phyloP scores from a whole-genome alignment of 208 protist species.

The Leishmania major region DNA sequence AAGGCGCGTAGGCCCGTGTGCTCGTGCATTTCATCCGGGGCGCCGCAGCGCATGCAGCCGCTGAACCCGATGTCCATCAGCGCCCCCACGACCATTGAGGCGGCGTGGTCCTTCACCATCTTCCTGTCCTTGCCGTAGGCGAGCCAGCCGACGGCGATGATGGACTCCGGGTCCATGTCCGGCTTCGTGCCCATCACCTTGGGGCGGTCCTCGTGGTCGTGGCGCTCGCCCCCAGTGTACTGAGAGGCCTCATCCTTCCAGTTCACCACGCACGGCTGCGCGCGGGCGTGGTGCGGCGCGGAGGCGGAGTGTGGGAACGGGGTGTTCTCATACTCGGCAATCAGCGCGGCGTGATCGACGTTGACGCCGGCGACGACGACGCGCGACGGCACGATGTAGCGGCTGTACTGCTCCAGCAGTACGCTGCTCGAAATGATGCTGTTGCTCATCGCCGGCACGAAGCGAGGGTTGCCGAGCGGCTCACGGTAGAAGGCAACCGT shows the following conservation, averaged over 20 bases:
- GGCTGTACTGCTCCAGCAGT: constrained; percentile 80
- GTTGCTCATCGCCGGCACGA: constrained; percentile 79
- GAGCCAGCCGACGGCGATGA: constrained; percentile 85
- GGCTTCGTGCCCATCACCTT: constrained; percentile 89
- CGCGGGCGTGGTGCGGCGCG: constrained; percentile 68
- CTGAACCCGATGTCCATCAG: constrained; percentile 72
- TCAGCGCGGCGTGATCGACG: constrained; percentile 81
- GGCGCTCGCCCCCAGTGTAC: constrained; percentile 79
- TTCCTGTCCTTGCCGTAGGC: constrained; percentile 59
- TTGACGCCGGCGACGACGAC: constrained; percentile 90
- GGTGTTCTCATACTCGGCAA: constrained; percentile 89
- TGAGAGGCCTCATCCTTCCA: constrained; percentile 56
- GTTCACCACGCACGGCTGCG: constrained; percentile 27
- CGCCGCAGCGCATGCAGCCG: constrained; percentile 52
- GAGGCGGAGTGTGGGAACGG: constrained; percentile 68
- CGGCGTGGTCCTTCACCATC: constrained; percentile 69
- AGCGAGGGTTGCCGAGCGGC: constrained; percentile 85
- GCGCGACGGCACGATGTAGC: constrained; percentile 71
- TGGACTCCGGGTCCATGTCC: constrained; percentile 83
- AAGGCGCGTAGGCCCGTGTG: constrained; percentile 69
- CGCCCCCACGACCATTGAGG: constrained; percentile 67
- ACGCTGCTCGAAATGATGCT: constrained; percentile 59
- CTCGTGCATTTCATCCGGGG: constrained; percentile 41
- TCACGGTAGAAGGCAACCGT: constrained; percentile 89
- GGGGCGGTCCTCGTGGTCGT: constrained; percentile 85